A percentile compares a stretch with the other conserved stretches of the same genome.
Evolutionary conservation across 805 yeast species (phyloP).

Genomic region (Myxozyma sirexii): DNA sequence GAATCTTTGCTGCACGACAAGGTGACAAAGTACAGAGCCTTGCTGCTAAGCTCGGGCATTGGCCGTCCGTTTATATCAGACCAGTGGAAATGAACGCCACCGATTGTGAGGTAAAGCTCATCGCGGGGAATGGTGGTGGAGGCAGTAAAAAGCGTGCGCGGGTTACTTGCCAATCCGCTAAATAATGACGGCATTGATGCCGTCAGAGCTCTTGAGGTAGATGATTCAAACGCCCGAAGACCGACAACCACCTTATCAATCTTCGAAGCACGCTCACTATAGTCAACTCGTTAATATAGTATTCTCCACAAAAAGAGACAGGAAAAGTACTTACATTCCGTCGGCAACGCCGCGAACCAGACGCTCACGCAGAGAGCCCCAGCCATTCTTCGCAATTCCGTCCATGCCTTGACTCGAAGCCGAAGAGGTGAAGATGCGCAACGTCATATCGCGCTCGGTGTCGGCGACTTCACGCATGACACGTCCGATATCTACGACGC

Average conservation of each 20-base stretch:
- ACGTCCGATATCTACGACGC: conserved; percentile 82
- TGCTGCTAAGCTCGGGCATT: conserved; percentile 8
- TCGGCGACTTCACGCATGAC: conserved; percentile 69
- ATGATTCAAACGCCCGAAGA: conserved; percentile 68
- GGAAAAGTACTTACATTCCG: conserved; percentile 47
- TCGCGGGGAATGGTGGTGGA: conserved; percentile 22
- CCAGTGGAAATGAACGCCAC: conserved; percentile 19
- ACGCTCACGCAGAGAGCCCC: conserved; percentile 85
- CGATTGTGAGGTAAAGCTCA: conserved; percentile 29
- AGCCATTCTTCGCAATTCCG: conserved; percentile 56
- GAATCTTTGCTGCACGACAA: conserved; percentile 13
- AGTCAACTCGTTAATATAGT: background rate
- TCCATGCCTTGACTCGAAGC: conserved; percentile 5
- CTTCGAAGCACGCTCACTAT: conserved; percentile 74
- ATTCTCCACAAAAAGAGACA: background rate
- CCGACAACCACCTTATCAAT: conserved; percentile 71
- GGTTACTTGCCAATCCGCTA: conserved; percentile 6
- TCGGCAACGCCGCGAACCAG: conserved; percentile 72
- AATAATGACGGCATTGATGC: conserved; percentile 22
- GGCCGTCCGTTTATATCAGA: background rate
- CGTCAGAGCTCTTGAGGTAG: conserved; percentile 26
- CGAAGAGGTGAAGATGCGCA: conserved; percentile 68
- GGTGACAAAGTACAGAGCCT: conserved; percentile 20
- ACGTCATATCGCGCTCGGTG: conserved; percentile 65
- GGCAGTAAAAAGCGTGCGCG: conserved; percentile 26